Evolutionary conservation across 176 grass and related monocot genomes (phyloP).

Genomic region (Musa schizocarpa): DNA sequence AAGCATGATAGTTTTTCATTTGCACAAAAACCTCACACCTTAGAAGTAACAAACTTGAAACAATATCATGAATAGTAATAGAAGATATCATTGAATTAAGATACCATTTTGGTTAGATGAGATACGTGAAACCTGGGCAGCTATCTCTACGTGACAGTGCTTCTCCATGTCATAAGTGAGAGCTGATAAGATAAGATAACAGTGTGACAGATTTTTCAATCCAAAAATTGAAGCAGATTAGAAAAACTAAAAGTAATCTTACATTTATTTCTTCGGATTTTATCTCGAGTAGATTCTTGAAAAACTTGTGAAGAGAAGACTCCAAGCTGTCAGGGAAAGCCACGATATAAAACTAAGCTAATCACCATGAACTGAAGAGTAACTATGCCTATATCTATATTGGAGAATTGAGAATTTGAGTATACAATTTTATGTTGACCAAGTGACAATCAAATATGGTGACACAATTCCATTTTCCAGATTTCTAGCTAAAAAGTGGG

Average conservation of each 20-base stretch:
- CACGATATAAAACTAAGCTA: not conserved
- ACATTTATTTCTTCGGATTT: constrained; percentile 69
- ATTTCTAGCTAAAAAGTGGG: no score
- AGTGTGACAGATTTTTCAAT: not conserved
- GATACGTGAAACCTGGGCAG: constrained; percentile 72
- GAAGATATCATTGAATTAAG: constrained; percentile 2
- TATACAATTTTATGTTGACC: no score
- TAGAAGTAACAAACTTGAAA: no score
- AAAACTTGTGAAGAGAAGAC: constrained; percentile 94
- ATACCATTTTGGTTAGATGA: constrained; percentile 85
- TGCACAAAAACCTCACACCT: no score
- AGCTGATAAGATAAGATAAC: constrained; percentile 40
- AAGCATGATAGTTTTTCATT: no score
- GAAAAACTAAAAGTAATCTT: constrained; percentile 17
- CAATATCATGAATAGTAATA: not conserved
- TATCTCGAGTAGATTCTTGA: constrained; percentile 76
- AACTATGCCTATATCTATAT: no score
- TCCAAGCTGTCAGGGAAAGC: constrained; percentile 51
- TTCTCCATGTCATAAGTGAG: constrained; percentile 92
- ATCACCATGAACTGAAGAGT: not conserved
- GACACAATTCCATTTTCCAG: no score
- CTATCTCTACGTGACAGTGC: constrained; percentile 88
- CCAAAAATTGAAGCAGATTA: not conserved
- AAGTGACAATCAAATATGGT: no score
- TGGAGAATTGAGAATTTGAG: no score